Conservation (phyloP, 352 stramenopile species). For the Pythium phragmitis region DNA sequence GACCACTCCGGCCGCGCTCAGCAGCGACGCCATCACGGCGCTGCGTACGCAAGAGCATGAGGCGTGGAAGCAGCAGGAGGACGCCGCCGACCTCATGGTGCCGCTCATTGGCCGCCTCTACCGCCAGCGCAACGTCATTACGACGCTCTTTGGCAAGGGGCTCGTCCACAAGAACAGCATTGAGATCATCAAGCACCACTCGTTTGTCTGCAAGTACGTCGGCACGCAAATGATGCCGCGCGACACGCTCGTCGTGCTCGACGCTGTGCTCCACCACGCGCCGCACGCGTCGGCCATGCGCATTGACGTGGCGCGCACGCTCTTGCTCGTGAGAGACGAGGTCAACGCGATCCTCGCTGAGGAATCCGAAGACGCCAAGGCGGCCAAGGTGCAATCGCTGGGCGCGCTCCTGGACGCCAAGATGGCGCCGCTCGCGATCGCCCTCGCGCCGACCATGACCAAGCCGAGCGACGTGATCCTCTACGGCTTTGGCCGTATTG, state of each 20-base stretch:
- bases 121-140: conserved; percentile 80
- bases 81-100: conserved; percentile 82
- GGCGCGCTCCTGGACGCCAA: conserved; percentile 56
- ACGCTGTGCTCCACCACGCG: conserved; percentile 59
- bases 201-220: conserved; percentile 85
- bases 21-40: conserved; percentile 45
- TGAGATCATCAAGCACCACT: conserved; percentile 81
- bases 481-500: conserved; percentile 89
- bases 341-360: conserved; percentile 50
- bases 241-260: conserved; percentile 73
- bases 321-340: conserved; percentile 60
- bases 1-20: conserved; percentile 30
- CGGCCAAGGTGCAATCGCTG: conserved; percentile 47
- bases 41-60: conserved; percentile 64
- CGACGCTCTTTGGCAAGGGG: conserved; percentile 79
- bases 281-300: conserved; percentile 64
- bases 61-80: conserved; percentile 77
- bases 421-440: conserved; percentile 44
- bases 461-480: conserved; percentile 83
- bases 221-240: conserved; percentile 70
- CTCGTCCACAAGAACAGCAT: conserved; percentile 87
- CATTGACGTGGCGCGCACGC: conserved; percentile 76
- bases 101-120: conserved; percentile 83
- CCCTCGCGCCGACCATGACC: conserved; percentile 30
- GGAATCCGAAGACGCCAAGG: conserved; percentile 33